These are phyloP conservation scores for Trichophyton equinum DNA, from an alignment of 2,329 filamentous ascomycete species.

Conservation along the genomic window DNA sequence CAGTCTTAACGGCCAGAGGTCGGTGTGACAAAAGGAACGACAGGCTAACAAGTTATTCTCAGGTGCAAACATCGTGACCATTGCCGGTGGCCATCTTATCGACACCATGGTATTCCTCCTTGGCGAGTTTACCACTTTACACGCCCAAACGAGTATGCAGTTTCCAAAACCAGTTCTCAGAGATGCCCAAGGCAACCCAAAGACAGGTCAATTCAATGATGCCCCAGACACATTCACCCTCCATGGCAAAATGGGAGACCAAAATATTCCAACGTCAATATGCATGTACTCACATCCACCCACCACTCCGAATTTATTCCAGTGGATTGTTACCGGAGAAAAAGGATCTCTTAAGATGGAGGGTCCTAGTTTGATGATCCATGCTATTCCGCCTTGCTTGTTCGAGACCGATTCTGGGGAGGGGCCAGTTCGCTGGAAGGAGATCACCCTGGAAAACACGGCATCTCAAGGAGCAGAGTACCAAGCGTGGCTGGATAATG, in stretches of 20 bases:
- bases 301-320: not conserved
- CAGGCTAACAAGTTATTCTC: not conserved
- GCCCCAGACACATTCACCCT: not conserved
- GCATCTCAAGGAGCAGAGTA: not conserved
- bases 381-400: not conserved
- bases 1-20: not conserved
- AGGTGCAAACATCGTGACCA: not conserved
- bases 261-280: not conserved
- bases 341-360: not conserved
- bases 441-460: not conserved
- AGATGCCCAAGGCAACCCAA: not conserved
- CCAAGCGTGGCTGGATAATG: not conserved
- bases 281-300: not conserved
- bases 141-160: not conserved
- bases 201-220: not conserved
- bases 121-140: not conserved
- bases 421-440: not conserved
- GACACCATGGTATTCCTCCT: not conserved
- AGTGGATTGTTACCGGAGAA: not conserved
- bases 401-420: not conserved
- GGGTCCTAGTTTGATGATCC: not conserved
- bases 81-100: not conserved
- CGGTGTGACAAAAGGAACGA: not conserved
- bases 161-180: not conserved
- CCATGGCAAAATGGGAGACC: not conserved